A percentile compares a stretch with the other conserved stretches of the same genome.
phyloP scores from a whole-genome alignment of 2,329 filamentous ascomycete species.

The Fonsecaea erecta region DNA sequence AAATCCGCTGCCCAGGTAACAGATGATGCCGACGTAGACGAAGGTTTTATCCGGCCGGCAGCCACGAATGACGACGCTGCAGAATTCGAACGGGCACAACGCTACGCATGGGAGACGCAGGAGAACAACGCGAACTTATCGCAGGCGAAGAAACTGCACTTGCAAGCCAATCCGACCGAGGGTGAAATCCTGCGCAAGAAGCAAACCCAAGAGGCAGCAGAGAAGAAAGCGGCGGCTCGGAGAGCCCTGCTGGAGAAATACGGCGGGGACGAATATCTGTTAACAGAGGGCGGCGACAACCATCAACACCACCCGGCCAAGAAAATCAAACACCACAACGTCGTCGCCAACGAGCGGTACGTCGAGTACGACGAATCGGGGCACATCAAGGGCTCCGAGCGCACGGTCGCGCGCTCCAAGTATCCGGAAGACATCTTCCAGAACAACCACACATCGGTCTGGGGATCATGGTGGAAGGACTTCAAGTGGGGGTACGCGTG shows the following conservation, averaged over 20 bases:
- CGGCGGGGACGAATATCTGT: slow-evolving; percentile 67
- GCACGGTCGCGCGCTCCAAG: slow-evolving; percentile 74
- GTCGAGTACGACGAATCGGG: slow-evolving; percentile 94
- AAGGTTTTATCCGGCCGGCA: slow-evolving; percentile 81
- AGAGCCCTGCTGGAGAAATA: slow-evolving; percentile 81
- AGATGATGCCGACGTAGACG: slow-evolving; percentile 69
- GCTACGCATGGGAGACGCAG: slow-evolving; percentile 93
- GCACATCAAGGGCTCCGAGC: slow-evolving; percentile 76
- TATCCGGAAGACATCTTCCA: slow-evolving; percentile 85
- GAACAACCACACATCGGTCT: slow-evolving; percentile 91
- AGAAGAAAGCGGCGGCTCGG: slow-evolving; percentile 68
- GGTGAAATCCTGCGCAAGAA: slow-evolving; percentile 84
- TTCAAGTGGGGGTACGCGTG: slow-evolving; percentile 97
- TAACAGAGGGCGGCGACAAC: neutral
- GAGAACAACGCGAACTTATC: slow-evolving; percentile 43
- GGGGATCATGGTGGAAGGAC: slow-evolving; percentile 96
- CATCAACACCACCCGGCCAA: slow-evolving; percentile 61
- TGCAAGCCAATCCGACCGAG: slow-evolving; percentile 95
- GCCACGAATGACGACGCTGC: slow-evolving; percentile 73
- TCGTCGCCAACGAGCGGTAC: slow-evolving; percentile 67
- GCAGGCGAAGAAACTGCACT: slow-evolving; percentile 73
- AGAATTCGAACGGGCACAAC: slow-evolving; percentile 87
- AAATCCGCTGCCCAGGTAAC: slow-evolving; percentile 70
- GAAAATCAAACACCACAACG: slow-evolving; percentile 62
- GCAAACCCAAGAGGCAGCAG: slow-evolving; percentile 73